Evolutionary conservation across 2,329 filamentous ascomycete genomes (phyloP).

Genomic region (Cryphonectria naterciae): DNA sequence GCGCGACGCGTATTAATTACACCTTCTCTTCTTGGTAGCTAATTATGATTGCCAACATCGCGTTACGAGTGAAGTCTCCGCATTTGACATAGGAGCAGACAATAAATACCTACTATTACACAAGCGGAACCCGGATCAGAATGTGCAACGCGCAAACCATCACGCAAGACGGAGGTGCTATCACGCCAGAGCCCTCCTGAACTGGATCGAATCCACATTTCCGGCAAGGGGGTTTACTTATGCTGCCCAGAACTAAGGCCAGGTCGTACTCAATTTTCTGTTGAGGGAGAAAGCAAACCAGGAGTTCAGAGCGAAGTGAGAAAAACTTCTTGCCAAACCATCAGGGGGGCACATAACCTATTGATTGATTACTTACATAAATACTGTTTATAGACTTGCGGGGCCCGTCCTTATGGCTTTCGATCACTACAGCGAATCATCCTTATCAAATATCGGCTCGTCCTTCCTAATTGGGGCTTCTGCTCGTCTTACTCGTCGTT

Average conservation of each 20-base stretch:
- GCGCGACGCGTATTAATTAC: background rate
- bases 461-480: background rate
- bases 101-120: background rate
- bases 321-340: background rate
- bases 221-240: background rate
- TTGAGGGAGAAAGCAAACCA: background rate
- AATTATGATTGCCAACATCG: background rate
- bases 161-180: constrained; percentile 10
- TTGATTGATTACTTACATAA: background rate
- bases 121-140: background rate
- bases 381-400: background rate
- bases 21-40: background rate
- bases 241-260: background rate
- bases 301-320: background rate
- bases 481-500: background rate
- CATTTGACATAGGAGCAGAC: background rate
- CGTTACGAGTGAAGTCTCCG: background rate
- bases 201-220: background rate
- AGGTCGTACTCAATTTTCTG: background rate
- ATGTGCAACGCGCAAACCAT: background rate
- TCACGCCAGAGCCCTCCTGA: constrained; percentile 4
- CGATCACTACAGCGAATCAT: background rate
- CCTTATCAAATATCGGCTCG: background rate
- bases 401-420: no score
- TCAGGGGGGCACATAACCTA: background rate